Conservation (phyloP, 495 filamentous ascomycete genomes). For the Aspergillus carlsbadensis region DNA sequence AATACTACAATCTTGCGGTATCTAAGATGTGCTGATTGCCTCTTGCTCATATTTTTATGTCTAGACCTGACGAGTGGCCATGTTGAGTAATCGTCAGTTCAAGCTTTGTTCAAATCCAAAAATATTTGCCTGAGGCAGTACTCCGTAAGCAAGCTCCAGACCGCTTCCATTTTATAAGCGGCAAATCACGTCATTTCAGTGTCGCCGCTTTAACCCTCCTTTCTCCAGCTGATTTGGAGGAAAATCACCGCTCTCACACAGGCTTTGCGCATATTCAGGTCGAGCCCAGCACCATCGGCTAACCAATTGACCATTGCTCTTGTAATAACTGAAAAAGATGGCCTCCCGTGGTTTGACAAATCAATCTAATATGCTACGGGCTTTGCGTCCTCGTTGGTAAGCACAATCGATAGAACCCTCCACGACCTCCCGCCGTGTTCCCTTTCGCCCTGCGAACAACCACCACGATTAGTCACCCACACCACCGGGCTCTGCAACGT, state of each 20-base stretch:
- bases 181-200: slow-evolving; percentile 24
- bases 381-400: slow-evolving; percentile 20
- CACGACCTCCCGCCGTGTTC: neutral
- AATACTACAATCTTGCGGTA: too few species aligned
- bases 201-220: slow-evolving; percentile 19
- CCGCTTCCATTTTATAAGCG: slow-evolving; percentile 27
- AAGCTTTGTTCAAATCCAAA: too few species aligned
- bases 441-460: neutral
- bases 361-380: slow-evolving; percentile 15
- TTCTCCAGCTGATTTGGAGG: neutral
- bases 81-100: too few species aligned
- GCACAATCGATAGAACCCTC: slow-evolving; percentile 11
- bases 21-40: too few species aligned
- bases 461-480: slow-evolving; percentile 14
- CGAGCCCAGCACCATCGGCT: slow-evolving; percentile 1
- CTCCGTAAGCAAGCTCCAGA: slow-evolving; percentile 23
- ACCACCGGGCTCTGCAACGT: slow-evolving; percentile 16
- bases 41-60: too few species aligned
- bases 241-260: slow-evolving; percentile 1
- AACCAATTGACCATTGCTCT: slow-evolving; percentile 8
- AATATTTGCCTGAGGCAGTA: slow-evolving; percentile 13
- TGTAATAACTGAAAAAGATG: slow-evolving; percentile 16
- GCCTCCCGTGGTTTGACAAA: slow-evolving; percentile 19
- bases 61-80: too few species aligned
- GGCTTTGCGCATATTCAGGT: neutral